These are phyloP conservation scores for Dictyostelium capitatum DNA, from an alignment of 78 protist species.

Conservation along the genomic window DNA sequence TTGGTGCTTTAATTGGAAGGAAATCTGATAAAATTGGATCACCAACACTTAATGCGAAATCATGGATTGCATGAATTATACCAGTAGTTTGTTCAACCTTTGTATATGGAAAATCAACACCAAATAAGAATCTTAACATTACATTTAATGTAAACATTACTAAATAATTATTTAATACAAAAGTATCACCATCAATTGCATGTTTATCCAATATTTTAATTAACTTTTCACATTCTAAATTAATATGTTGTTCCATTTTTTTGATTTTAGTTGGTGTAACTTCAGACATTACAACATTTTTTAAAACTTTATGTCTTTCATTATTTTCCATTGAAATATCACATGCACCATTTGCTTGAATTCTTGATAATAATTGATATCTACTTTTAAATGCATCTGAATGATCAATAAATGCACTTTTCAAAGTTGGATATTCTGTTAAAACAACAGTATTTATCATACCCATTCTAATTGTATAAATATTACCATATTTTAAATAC, in stretches of 20 bases:
- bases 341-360: background rate
- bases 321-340: constrained; percentile 42
- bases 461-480: constrained; percentile 33
- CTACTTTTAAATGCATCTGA: background rate
- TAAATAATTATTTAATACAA: too few relatives aligned
- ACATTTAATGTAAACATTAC: constrained; percentile 12
- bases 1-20: too few relatives aligned
- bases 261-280: background rate
- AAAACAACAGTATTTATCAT: constrained; percentile 34
- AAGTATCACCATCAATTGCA: too few relatives aligned
- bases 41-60: too few relatives aligned
- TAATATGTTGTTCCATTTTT: background rate
- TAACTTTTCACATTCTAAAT: too few relatives aligned
- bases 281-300: background rate
- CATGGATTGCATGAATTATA: background rate
- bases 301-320: constrained; percentile 1
- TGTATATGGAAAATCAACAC: background rate
- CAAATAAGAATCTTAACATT: constrained; percentile 4
- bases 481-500: constrained; percentile 53
- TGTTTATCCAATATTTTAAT: too few relatives aligned
- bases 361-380: constrained; percentile 20
- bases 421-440: constrained; percentile 20
- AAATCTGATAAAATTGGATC: too few relatives aligned
- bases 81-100: background rate
- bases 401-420: constrained; percentile 31